Conservation (phyloP, 1,284 basidiomycete genomes). For the Ustilago tritici region DNA sequence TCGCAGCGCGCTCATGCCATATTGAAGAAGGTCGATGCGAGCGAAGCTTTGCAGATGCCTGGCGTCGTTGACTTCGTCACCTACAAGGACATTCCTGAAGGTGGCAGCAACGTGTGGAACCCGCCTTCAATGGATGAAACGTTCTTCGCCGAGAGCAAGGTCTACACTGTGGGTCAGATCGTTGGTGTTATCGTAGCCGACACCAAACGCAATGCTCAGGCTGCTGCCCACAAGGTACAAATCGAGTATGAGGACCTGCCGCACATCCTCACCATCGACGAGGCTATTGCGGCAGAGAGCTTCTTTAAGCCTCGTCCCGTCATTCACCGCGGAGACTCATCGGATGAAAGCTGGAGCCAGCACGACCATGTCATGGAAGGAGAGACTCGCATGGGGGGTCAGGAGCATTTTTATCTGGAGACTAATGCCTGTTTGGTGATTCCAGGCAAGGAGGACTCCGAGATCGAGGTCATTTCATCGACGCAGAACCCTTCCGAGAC, state of each 20-base stretch:
- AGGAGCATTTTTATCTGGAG: slow-evolving; percentile 67
- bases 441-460: slow-evolving; percentile 69
- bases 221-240: slow-evolving; percentile 66
- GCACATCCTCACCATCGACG: slow-evolving; percentile 69
- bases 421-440: slow-evolving; percentile 69
- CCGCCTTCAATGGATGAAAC: slow-evolving; percentile 68
- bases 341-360: slow-evolving; percentile 46
- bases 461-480: slow-evolving; percentile 69
- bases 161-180: slow-evolving; percentile 67
- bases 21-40: slow-evolving; percentile 64
- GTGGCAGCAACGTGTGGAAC: slow-evolving; percentile 69
- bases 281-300: slow-evolving; percentile 62
- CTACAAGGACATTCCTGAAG: slow-evolving; percentile 63
- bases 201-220: slow-evolving; percentile 68
- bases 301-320: slow-evolving; percentile 61
- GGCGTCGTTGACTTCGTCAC: slow-evolving; percentile 68
- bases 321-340: slow-evolving; percentile 55
- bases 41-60: slow-evolving; percentile 63
- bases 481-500: slow-evolving; percentile 70
- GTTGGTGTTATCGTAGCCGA: slow-evolving; percentile 69
- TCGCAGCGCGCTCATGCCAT: slow-evolving; percentile 68
- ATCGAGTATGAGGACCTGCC: slow-evolving; percentile 70
- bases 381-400: slow-evolving; percentile 67
- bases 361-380: slow-evolving; percentile 65
- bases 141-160: slow-evolving; percentile 69